Base-by-base conservation (phyloP, 2,329 filamentous ascomycete genomes). In the Stachybotrys elegans region DNA sequence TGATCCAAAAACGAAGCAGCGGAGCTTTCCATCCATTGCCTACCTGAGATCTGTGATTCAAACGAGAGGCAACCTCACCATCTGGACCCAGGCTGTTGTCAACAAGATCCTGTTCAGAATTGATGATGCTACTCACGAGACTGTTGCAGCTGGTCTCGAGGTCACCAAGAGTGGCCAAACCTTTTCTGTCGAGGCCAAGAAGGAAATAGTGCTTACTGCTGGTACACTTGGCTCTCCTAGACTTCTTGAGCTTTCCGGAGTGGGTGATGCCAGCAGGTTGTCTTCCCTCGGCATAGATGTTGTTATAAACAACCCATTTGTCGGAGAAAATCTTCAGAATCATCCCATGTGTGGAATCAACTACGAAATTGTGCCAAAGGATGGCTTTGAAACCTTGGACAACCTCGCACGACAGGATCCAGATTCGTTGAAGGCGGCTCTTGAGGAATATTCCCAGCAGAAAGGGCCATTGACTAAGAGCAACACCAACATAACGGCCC, bases 181-280 rank as follows among this genome's bases (percentile, higher is more conserved):
- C 5, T n/a, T 27, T 9, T 41, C 19, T 12, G 48, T 57, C 5
- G 43, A 43, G 9, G 65, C 62, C 2, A 51, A 51, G 2, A 63
- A 56, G 17, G 70, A 73, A 44, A 60, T 73, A 5, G 63, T 73
- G 16, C 36, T 73, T 3, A 58, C 59, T 3, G 67, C 65, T 5
- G 69, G 70, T 2, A 55, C 64, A 2, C 59, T 71, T 48, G 63
- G 68, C 41, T 63, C 63, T 0, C 67, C 70, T 5, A 59, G 65
- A 14, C 51, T 73, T 20, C 60, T 73, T 5, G 63, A 72, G 48
- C 57, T 69, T 9, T 70, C 66, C 4, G 65, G 67, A 2, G 57
- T 71, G 27, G 68, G 68, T 17, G 48, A 58, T 6, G 56, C 51
- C 16, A 46, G 46, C 3, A 57, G 66, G 8, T 53, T 73, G 1